Evolutionary conservation across 2,329 filamentous ascomycete genomes (phyloP), one percentile per base, ranked within the genome.

Genomic region (Colletotrichum coccodes): DNA sequence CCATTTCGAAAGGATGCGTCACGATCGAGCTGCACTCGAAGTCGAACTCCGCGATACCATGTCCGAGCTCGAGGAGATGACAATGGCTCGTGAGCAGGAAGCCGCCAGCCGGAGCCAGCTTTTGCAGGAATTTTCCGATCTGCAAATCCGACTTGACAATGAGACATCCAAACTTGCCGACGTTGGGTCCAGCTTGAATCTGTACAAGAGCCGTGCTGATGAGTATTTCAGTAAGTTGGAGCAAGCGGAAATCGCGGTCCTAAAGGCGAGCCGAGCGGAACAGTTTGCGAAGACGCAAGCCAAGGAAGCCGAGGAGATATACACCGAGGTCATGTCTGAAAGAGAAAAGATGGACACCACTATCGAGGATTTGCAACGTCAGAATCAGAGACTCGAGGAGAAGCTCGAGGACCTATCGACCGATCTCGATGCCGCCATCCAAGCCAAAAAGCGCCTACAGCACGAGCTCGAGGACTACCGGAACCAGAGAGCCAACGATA

Each of bases 171-270:
- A 93, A 78, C 86, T 95, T 32, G 89, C 91, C 32, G 95, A 99
- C 78, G 90, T 97, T 50, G 90, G 90, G 8, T 92, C 94, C 3
- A 97, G 92, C 78, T 87, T 98, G 47, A 91, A 90, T 70, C 83
- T 98, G 70, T 99, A 98, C 86, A 98, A 97, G 86, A 90, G 89
- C 71, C 91, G 95, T 49, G 93, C 95, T 4, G 94, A 98, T 76
- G 95, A 98, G 78, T 98, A 99, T 80, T 99, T 98, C 81, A 93
- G 90, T 84, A 98, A 97, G 81, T 89, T 99, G 23, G 95, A 99
- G 79, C 95, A 98, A 77, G 96, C 96, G 18, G 95, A 99, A 79
- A 97, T 98, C 72, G 91, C 95, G 0, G 95, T 98, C 21, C 88
- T 99, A 71, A 98, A 98, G 79, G 95, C 95, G 18, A 92, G 89